A percentile compares a stretch with the other conserved stretches of the same genome.
Evolutionary conservation across 192 early-diverging fungal genomes (phyloP).

Genomic region (Coemansia sp.): DNA sequence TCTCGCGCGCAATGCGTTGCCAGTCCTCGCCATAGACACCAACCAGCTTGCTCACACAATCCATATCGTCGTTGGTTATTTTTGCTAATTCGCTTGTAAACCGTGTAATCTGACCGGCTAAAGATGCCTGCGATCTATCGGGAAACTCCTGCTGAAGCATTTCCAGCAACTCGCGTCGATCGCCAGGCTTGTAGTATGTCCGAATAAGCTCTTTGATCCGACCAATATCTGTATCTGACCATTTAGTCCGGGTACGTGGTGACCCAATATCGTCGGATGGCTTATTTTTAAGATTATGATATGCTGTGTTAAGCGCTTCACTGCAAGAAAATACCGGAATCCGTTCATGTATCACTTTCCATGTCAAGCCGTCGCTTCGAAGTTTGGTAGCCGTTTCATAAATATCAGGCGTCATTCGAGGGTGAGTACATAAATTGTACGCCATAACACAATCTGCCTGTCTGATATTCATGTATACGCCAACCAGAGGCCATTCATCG

Average conservation of each 20-base stretch:
- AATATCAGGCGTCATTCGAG: background rate
- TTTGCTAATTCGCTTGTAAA: background rate
- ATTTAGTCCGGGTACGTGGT: too few species aligned
- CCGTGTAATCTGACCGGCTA: background rate
- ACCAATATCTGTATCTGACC: too few species aligned
- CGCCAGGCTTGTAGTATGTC: background rate
- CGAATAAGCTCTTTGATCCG: background rate
- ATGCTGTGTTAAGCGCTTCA: background rate
- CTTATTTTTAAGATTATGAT: background rate
- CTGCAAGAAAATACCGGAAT: background rate
- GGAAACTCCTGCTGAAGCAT: background rate
- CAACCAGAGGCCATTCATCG: background rate
- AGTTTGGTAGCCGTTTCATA: background rate
- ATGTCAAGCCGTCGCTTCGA: background rate
- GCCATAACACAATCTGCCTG: background rate
- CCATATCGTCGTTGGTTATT: background rate
- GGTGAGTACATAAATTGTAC: background rate
- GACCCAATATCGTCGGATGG: too few species aligned
- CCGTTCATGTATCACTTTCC: background rate
- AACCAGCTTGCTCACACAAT: background rate
- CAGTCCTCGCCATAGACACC: background rate
- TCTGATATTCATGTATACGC: background rate
- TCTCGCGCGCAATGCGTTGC: background rate
- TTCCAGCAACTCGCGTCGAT: background rate
- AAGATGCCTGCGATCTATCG: background rate